Percentiles rank a stretch among this genome's conserved stretches.
These are phyloP conservation scores for Retiboletus fuscus DNA, from an alignment of 1,284 basidiomycete species.

Conservation along the genomic window DNA sequence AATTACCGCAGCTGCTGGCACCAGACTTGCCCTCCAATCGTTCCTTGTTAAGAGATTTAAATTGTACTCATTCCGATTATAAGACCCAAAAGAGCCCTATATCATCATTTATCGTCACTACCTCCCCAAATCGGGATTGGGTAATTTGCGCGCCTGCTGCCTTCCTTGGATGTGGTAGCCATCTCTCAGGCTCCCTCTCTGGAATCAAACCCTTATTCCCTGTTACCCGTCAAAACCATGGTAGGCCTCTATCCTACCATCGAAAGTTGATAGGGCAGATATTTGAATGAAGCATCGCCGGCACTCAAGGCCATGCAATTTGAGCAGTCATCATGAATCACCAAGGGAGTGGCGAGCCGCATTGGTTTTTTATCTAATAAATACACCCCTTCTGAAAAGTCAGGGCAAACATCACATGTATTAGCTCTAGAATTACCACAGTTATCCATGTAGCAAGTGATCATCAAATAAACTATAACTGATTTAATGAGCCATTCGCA, in stretches of 20 bases:
- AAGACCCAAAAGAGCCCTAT: too few species aligned
- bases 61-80: too few species aligned
- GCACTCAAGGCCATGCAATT: slow-evolving; percentile 56
- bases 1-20: slow-evolving; percentile 27
- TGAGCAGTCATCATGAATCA: slow-evolving; percentile 72
- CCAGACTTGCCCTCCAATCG: too few species aligned
- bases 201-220: slow-evolving; percentile 66
- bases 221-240: slow-evolving; percentile 60
- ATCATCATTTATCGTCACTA: too few species aligned
- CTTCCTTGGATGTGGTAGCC: too few species aligned
- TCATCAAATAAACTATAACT: slow-evolving; percentile 75
- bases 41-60: too few species aligned
- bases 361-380: slow-evolving; percentile 73
- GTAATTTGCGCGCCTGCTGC: too few species aligned
- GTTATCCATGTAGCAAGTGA: slow-evolving; percentile 71
- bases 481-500: slow-evolving; percentile 77
- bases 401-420: slow-evolving; percentile 66
- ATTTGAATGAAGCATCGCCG: slow-evolving; percentile 67
- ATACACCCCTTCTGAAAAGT: slow-evolving; percentile 70
- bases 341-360: slow-evolving; percentile 65
- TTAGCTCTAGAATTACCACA: slow-evolving; percentile 74
- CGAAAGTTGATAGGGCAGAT: slow-evolving; percentile 70
- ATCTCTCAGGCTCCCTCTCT: too few species aligned
- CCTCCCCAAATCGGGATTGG: too few species aligned
- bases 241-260: slow-evolving; percentile 59